Evolutionary conservation across 331 rosid species (phyloP).

Genomic region (Dryas integrifolia): DNA sequence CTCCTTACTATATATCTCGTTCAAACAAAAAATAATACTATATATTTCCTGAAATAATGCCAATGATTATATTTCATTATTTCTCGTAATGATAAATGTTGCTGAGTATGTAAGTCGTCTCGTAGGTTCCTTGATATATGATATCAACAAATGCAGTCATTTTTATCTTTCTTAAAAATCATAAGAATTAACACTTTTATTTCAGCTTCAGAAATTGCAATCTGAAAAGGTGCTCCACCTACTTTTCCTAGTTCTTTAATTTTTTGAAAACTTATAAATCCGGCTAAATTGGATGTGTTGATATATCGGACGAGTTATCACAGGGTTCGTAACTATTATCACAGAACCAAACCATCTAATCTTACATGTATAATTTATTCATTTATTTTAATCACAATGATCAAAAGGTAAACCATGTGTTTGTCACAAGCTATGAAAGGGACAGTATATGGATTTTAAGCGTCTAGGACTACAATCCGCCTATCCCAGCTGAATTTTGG

Average conservation of each 20-base stretch:
- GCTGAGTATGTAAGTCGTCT: not conserved
- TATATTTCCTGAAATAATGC: constrained; percentile 18
- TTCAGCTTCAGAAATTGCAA: not conserved
- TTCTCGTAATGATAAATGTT: constrained; percentile 17
- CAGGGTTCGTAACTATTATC: not conserved
- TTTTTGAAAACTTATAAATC: too few relatives aligned
- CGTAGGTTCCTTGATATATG: not conserved
- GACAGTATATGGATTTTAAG: not conserved
- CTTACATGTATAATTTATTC: not conserved
- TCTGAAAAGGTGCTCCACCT: too few relatives aligned
- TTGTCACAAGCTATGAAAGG: not conserved
- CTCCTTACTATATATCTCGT: constrained; percentile 1
- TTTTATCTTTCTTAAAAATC: not conserved
- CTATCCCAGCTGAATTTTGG: constrained; percentile 15
- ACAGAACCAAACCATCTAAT: not conserved
- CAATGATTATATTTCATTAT: not conserved
- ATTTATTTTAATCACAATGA: not conserved
- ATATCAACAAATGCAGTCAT: not conserved
- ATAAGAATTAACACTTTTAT: not conserved
- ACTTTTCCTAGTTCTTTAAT: too few relatives aligned
- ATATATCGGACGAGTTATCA: too few relatives aligned
- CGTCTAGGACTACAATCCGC: not conserved
- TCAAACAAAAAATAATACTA: not conserved
- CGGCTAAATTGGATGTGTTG: too few relatives aligned
- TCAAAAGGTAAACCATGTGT: not conserved